Evolutionary conservation across 352 stramenopile species (phyloP), one percentile per base, ranked within the genome.

Genomic region (Globisporangium iwayamae): DNA sequence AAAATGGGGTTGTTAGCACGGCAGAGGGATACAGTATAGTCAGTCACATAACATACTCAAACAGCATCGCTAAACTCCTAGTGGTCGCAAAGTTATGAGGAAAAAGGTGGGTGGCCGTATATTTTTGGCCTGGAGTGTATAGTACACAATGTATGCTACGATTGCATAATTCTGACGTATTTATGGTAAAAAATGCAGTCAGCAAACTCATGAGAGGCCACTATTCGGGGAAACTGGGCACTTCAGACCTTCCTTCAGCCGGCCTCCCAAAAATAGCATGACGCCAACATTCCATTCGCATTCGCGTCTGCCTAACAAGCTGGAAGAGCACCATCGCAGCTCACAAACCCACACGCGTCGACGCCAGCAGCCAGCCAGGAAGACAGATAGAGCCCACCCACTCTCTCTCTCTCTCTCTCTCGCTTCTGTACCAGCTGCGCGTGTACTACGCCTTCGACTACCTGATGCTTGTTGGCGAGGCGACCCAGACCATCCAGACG

Each of bases 391-490:
- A 52, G 46, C 3, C n/a, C 9, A 28, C n/a, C 14, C 46, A 18
- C 46, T 54, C 8, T 38, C 10, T 20, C 25, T 5, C 22, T 56
- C 22, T 56, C 47, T 54, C 18, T 54, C 10, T 36, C 13, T 5
- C 22, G 38, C 25, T 39, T 10, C 8, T 43, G 14, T 30, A 3
- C 25, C 32, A 36, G 2, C 16, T 57, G 2, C 28, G 8, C 22
- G 20, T 41, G 7, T 43, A 61, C 20, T 1, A 13, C 51, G n/a
- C 34, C 13, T 7, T 53, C 9, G 6, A 52, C 14, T 18, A 11
- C n/a, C 11, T 1, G n/a, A 63, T 58, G 62, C 45, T 66, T 5
- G 61, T 66, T 53, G 50, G 61, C 41, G 61, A 56, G 28, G 34
- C 61, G 16, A 61, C 41, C 18, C 61, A 61, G 41, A 59, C 60